Evolutionary conservation across 768 basidiomycete species (phyloP).

Genomic region (Gymnopilus junonius): DNA sequence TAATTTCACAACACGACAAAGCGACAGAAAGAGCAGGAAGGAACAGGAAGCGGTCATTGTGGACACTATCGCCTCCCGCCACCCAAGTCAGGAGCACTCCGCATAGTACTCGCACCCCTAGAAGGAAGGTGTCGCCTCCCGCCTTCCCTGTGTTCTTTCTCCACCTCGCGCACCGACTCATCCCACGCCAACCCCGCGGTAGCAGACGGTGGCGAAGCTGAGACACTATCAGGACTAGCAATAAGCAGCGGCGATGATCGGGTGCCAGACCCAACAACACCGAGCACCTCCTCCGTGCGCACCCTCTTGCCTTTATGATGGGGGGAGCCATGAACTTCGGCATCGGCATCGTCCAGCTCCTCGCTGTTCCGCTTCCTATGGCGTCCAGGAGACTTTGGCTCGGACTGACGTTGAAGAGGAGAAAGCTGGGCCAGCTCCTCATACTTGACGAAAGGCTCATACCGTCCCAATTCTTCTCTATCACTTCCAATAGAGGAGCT

Average conservation of each 20-base stretch:
- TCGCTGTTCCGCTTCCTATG: conserved; percentile 55
- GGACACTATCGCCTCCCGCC: neutral
- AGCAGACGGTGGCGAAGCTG: neutral
- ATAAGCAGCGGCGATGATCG: neutral
- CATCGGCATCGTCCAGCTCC: conserved; percentile 44
- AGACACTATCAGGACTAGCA: conserved; percentile 5
- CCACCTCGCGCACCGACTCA: neutral
- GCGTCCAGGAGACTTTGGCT: conserved; percentile 21
- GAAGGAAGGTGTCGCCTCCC: neutral
- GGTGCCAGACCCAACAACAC: neutral
- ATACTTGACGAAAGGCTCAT: neutral
- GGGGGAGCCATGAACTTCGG: neutral
- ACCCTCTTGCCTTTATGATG: conserved; percentile 22
- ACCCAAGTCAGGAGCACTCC: too few relatives aligned
- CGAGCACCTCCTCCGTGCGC: conserved; percentile 21
- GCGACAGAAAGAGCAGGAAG: neutral
- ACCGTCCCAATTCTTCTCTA: conserved; percentile 6
- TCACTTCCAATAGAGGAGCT: neutral
- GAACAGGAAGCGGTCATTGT: neutral
- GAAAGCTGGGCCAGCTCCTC: neutral
- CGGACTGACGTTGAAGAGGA: conserved; percentile 17
- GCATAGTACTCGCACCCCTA: too few relatives aligned
- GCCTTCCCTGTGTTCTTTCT: neutral
- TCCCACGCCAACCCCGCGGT: neutral
- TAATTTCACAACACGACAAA: neutral